Evolutionary conservation across 2,329 filamentous ascomycete genomes (phyloP), one percentile per base, ranked within the genome.

Genomic region (Parascedosporium putredinis): DNA sequence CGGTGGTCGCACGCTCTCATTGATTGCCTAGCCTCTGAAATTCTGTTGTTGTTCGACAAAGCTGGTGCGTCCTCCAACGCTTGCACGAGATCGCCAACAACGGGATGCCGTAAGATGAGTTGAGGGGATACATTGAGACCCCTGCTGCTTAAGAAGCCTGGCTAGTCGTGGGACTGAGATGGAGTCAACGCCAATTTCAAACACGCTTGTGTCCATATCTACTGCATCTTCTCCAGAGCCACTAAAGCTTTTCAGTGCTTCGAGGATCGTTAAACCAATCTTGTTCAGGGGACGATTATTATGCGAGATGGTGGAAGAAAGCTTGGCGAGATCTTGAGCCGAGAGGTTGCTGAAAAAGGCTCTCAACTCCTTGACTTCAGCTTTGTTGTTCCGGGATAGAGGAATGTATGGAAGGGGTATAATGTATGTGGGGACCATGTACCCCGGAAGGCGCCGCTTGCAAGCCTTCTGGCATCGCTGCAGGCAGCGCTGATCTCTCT

Each of bases 361-460:
- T 51, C 77, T 83, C 2, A 96, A 66, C 31, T 73, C 71, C 58
- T 85, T 91, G 5, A 75, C 73, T 58, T 96, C 89, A 0, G 85
- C 84, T 61, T 96, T 96, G 65, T 95, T 95, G 63, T 95, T 96
- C 5, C 86, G 71, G 1, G 88, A 94, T 0, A 96, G 71, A 0
- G 90, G 90, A 49, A 96, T 81, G 6, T 69, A 73, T 0, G 81
- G 75, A 6, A 95, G 67, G 3, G 76, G 77, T 22, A 95, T 69
- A 52, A 94, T 81, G 59, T 93, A 87, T 0, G 88, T 90, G 1
- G 90, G 91, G 2, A 96, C 78, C 90, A 96, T 96, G 62, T 96
- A 96, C 0, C 75, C 77, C 0, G 90, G 86, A 3, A 96, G 73
- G 20, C 72, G 79, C 2, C 76, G 69, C 29, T 77, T 76, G 56